Conservation (phyloP, 768 basidiomycete genomes). For the Gymnopilus dilepis region DNA sequence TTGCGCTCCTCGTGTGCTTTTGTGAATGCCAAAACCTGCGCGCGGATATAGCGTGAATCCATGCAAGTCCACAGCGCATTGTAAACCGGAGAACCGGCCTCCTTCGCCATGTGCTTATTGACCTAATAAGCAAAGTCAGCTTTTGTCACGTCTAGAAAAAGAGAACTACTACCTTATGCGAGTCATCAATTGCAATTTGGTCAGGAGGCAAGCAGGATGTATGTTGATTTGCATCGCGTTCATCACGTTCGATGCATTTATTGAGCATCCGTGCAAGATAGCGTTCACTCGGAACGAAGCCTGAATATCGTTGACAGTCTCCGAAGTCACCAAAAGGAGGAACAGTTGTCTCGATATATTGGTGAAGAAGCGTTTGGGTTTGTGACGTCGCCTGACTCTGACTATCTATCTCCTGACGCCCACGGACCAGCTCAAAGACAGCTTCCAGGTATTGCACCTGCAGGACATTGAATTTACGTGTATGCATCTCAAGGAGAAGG, state of each 20-base stretch:
- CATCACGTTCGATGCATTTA: slow-evolving; percentile 26
- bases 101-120: slow-evolving; percentile 31
- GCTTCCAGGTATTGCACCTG: no score
- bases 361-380: no score
- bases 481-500: no score
- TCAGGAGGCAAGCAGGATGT: slow-evolving; percentile 26
- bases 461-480: no score
- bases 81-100: slow-evolving; percentile 26
- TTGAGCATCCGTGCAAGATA: slow-evolving; percentile 31
- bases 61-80: slow-evolving; percentile 32
- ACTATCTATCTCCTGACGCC: no score
- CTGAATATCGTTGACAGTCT: no score
- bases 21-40: slow-evolving; percentile 27
- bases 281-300: slow-evolving; percentile 27
- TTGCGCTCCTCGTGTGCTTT: slow-evolving; percentile 18
- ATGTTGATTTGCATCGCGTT: slow-evolving; percentile 31
- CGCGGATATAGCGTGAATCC: slow-evolving; percentile 23
- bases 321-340: no score
- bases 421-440: no score
- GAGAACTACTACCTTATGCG: slow-evolving; percentile 27
- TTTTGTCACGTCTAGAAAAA: neutral
- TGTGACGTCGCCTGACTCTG: no score
- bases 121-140: slow-evolving; percentile 15
- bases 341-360: no score
- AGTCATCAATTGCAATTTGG: slow-evolving; percentile 30